Conservation (phyloP, 2,329 filamentous ascomycete species). For the Talaromyces amestolkiae region DNA sequence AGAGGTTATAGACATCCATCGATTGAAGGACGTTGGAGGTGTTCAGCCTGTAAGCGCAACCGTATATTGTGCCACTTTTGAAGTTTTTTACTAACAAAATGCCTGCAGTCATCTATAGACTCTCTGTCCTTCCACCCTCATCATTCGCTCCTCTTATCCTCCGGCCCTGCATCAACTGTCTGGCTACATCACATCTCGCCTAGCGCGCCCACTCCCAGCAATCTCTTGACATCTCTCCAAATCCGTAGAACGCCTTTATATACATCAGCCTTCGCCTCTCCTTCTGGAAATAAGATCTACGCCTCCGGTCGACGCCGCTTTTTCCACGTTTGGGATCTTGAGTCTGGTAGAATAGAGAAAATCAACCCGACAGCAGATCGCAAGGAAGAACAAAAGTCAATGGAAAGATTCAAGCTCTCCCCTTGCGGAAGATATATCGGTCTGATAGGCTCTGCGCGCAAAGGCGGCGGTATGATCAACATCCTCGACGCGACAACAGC, state of each 20-base stretch:
- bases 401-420: constrained; percentile 86
- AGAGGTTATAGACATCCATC: constrained; percentile 86
- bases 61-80: no score
- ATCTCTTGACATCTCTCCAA: constrained; percentile 84
- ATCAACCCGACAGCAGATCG: constrained; percentile 69
- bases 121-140: constrained; percentile 86
- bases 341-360: constrained; percentile 78
- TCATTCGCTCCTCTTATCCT: constrained; percentile 84
- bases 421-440: constrained; percentile 86
- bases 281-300: constrained; percentile 74
- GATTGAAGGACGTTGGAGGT: constrained; percentile 79
- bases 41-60: constrained; percentile 60
- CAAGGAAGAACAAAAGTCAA: constrained; percentile 76
- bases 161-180: constrained; percentile 78
- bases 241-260: constrained; percentile 79
- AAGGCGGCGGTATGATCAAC: constrained; percentile 86
- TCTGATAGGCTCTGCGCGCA: constrained; percentile 72
- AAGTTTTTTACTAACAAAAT: constrained; percentile 15
- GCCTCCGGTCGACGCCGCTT: constrained; percentile 84
- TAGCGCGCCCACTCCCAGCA: constrained; percentile 75
- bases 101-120: constrained; percentile 63
- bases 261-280: constrained; percentile 74
- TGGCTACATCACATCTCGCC: constrained; percentile 86
- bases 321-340: constrained; percentile 92
- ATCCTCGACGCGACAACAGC: constrained; percentile 74